Conservation (phyloP, 2,329 filamentous ascomycete genomes). For the Nothophoma quercina region DNA sequence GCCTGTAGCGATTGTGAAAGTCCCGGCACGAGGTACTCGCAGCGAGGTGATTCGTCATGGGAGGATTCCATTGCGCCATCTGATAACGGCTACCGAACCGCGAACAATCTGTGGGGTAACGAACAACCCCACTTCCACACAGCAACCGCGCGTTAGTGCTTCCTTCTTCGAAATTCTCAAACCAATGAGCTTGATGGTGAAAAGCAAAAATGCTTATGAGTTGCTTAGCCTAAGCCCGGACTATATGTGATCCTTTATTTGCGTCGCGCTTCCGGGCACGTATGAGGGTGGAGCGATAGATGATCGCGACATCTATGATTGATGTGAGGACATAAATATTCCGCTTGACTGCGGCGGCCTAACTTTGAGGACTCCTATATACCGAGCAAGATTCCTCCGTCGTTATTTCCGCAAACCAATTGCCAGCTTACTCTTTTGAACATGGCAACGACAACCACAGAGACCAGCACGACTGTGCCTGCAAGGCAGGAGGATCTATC, state of each 20-base stretch:
- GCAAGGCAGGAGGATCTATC: slow-evolving; percentile 20
- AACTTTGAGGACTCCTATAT: neutral
- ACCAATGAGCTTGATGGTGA: slow-evolving; percentile 3
- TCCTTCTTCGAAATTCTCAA: neutral
- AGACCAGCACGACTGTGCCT: slow-evolving; percentile 13
- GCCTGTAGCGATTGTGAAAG: too few species aligned
- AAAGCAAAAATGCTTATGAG: neutral
- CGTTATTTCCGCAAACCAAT: neutral
- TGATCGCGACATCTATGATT: slow-evolving; percentile 6
- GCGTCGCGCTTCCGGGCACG: too few species aligned
- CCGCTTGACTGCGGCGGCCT: neutral
- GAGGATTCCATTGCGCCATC: slow-evolving; percentile 34
- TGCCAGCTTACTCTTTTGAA: neutral
- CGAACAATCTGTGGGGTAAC: slow-evolving; percentile 14
- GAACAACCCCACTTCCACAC: slow-evolving; percentile 4
- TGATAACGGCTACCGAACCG: slow-evolving; percentile 16
- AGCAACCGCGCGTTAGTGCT: neutral
- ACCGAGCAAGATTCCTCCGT: neutral
- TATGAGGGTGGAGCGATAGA: neutral
- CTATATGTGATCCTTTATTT: too few species aligned
- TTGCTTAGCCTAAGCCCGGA: too few species aligned
- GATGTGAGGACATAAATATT: neutral
- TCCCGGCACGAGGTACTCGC: neutral
- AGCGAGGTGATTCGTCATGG: slow-evolving; percentile 26
- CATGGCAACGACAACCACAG: slow-evolving; percentile 32